Percentiles rank a stretch among this genome's conserved stretches.
Evolutionary conservation across 2,329 filamentous ascomycete species (phyloP).

Genomic region (Parastagonospora nodorum): DNA sequence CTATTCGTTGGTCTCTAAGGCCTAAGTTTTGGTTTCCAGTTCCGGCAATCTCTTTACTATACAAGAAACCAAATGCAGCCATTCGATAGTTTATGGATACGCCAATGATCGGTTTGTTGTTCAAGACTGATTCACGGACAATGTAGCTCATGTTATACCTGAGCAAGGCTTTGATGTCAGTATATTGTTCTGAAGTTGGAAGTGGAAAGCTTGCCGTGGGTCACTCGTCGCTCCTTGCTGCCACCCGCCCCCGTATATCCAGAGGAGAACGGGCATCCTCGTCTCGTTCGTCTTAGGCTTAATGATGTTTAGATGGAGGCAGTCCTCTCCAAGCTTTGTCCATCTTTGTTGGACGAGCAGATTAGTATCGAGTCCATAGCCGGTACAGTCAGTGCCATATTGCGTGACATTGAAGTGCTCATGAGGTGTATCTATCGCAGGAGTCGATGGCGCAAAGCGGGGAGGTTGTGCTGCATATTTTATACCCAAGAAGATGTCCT

Average conservation of each 20-base stretch:
- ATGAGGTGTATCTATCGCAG: conserved; percentile 16
- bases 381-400: conserved; percentile 35
- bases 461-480: conserved; percentile 36
- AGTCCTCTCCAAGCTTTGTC: conserved; percentile 49
- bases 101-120: conserved; percentile 37
- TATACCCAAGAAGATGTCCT: conserved; percentile 38
- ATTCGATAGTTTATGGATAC: conserved; percentile 55
- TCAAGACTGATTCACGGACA: conserved; percentile 35
- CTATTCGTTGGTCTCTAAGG: conserved; percentile 65
- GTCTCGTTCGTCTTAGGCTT: conserved; percentile 25
- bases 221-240: conserved; percentile 40
- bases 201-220: conserved; percentile 24
- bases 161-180: neutral
- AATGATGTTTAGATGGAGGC: conserved; percentile 49
- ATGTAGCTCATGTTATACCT: conserved; percentile 42
- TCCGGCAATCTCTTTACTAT: conserved; percentile 47
- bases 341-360: conserved; percentile 24
- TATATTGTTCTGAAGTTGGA: neutral
- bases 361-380: conserved; percentile 34
- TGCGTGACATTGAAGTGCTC: conserved; percentile 22
- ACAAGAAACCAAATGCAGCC: conserved; percentile 57
- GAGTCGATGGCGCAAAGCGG: conserved; percentile 28
- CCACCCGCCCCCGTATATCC: conserved; percentile 43
- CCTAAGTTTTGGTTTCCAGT: conserved; percentile 54
- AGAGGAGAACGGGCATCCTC: conserved; percentile 33